phyloP scores from a whole-genome alignment of 768 basidiomycete genomes.

The Podaxis sp. region DNA sequence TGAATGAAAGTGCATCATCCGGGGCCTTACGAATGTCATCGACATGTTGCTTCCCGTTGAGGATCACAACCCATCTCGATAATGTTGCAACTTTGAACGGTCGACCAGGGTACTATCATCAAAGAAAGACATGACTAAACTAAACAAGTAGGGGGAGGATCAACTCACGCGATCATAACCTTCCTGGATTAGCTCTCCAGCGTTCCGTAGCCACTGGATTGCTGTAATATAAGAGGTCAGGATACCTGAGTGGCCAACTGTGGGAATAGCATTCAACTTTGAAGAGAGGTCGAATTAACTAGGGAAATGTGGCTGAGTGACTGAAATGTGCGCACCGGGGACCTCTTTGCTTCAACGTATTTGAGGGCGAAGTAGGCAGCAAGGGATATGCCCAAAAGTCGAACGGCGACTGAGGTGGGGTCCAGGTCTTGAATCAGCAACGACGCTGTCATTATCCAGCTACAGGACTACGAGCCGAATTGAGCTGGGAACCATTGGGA shows the following conservation, averaged over 20 bases:
- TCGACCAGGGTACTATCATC: conserved; percentile 11
- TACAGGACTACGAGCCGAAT: background rate
- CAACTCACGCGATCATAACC: conserved; percentile 13
- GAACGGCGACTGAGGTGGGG: background rate
- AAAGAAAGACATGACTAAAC: background rate
- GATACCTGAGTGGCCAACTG: background rate
- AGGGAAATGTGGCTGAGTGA: background rate
- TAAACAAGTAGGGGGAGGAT: background rate
- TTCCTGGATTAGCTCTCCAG: conserved; percentile 11
- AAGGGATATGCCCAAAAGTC: background rate
- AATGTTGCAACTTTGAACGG: conserved; percentile 19
- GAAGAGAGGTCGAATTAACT: background rate
- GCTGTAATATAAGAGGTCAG: background rate
- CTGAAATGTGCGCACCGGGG: background rate
- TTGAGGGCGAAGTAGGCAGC: background rate
- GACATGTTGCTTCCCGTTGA: conserved; percentile 28
- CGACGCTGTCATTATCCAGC: background rate
- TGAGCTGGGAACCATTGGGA: background rate
- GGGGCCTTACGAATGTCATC: conserved; percentile 34
- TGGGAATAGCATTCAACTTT: background rate
- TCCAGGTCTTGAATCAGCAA: background rate
- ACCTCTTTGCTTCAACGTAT: background rate
- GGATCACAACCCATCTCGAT: conserved; percentile 30
- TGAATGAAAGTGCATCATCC: conserved; percentile 28
- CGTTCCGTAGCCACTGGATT: conserved; percentile 3